These are phyloP conservation scores for Aspergillus egyptiacus DNA, from an alignment of 495 filamentous ascomycete species.

Conservation along the genomic window DNA sequence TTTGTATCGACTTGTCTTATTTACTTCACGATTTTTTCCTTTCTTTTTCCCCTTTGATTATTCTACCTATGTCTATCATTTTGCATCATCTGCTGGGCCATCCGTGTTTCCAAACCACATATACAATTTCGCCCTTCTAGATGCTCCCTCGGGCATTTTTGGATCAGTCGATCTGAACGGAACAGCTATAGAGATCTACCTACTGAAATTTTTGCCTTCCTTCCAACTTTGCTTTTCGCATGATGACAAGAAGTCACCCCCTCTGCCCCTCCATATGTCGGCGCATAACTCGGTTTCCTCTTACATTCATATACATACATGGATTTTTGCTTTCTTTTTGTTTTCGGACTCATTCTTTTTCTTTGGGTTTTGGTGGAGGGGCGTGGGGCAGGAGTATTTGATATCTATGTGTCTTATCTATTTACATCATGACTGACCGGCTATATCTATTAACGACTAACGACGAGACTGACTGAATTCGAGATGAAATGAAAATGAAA, in stretches of 20 bases:
- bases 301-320: not conserved
- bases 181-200: slow-evolving; percentile 5
- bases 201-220: not conserved
- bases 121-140: slow-evolving; percentile 1
- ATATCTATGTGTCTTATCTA: not conserved
- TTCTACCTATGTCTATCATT: no score
- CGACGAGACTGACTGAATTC: not conserved
- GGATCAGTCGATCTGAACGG: no score
- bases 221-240: not conserved
- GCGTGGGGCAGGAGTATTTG: not conserved
- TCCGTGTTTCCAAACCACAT: not conserved
- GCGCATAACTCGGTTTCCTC: slow-evolving; percentile 2
- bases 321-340: not conserved
- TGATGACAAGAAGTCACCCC: not conserved
- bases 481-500: no score
- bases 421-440: not conserved
- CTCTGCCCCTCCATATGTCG: not conserved
- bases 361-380: not conserved
- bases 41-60: not conserved
- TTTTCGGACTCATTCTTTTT: not conserved
- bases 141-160: slow-evolving; percentile 3
- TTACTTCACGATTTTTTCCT: not conserved
- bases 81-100: not conserved
- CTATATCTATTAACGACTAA: not conserved
- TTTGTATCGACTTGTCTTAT: not conserved